A percentile compares a stretch with the other conserved stretches of the same genome.
Evolutionary conservation across 2,329 filamentous ascomycete genomes (phyloP).

Genomic region (Alternaria novae-zelandiae): DNA sequence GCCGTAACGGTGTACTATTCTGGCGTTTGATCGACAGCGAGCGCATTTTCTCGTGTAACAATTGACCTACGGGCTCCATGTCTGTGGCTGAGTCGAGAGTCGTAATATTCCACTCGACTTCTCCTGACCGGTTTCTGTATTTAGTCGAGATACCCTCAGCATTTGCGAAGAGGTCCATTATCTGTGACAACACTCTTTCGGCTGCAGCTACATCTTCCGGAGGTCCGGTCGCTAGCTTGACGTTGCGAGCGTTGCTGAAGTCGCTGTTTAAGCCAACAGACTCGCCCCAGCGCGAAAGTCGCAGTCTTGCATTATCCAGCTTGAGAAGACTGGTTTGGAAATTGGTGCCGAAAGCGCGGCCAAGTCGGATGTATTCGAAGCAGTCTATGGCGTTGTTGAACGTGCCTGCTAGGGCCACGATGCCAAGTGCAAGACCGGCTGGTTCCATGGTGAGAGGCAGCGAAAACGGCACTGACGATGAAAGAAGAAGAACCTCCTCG

Average conservation of each 20-base stretch:
- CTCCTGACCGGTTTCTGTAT: neutral
- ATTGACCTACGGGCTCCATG: neutral
- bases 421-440: neutral
- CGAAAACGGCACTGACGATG: no score
- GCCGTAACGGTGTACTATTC: neutral
- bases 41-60: neutral
- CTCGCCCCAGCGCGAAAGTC: neutral
- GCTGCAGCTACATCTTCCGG: neutral
- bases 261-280: neutral
- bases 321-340: neutral
- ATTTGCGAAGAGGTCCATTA: neutral
- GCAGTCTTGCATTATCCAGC: neutral
- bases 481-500: rapidly evolving
- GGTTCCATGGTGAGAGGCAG: neutral
- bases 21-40: neutral
- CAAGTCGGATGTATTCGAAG: neutral
- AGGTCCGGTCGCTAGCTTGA: neutral
- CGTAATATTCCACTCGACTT: neutral
- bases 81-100: neutral
- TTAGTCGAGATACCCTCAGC: neutral
- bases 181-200: neutral
- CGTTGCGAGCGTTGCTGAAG: neutral
- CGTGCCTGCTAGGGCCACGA: neutral
- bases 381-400: neutral
- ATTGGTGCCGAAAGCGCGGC: neutral